Conservation (phyloP, 139 green algal genomes). For the Eudorina sp. region DNA sequence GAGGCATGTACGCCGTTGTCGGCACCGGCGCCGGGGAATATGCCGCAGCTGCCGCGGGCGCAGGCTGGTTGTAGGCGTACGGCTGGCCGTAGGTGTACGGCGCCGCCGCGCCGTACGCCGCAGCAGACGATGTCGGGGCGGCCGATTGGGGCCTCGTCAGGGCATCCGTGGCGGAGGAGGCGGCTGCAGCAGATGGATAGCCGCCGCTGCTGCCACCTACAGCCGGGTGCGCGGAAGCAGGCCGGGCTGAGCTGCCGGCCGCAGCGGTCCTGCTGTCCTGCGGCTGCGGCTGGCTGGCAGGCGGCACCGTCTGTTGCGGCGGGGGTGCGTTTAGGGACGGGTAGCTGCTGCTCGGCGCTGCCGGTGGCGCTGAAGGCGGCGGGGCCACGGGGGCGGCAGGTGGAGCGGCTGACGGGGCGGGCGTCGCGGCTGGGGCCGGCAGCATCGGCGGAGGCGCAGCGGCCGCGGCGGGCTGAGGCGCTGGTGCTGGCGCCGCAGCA, state of each 20-base stretch:
- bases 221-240: slow-evolving; percentile 1
- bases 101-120: background rate
- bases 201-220: background rate
- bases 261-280: no score
- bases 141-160: background rate
- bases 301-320: background rate
- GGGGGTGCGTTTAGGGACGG: slow-evolving; percentile 6
- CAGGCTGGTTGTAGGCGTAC: background rate
- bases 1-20: slow-evolving; percentile 19
- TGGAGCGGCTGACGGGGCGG: background rate
- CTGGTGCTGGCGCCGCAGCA: background rate
- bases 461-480: background rate
- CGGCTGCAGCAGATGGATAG: background rate
- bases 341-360: background rate
- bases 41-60: background rate
- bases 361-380: background rate
- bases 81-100: slow-evolving; percentile 28
- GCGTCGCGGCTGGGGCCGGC: background rate
- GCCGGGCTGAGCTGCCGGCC: background rate
- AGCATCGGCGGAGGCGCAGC: no score
- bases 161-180: background rate
- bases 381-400: background rate
- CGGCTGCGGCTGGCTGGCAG: background rate
- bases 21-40: background rate
- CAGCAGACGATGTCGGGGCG: background rate